Evolutionary conservation across 2,329 filamentous ascomycete species (phyloP).

Genomic region (Claviceps pusilla): DNA sequence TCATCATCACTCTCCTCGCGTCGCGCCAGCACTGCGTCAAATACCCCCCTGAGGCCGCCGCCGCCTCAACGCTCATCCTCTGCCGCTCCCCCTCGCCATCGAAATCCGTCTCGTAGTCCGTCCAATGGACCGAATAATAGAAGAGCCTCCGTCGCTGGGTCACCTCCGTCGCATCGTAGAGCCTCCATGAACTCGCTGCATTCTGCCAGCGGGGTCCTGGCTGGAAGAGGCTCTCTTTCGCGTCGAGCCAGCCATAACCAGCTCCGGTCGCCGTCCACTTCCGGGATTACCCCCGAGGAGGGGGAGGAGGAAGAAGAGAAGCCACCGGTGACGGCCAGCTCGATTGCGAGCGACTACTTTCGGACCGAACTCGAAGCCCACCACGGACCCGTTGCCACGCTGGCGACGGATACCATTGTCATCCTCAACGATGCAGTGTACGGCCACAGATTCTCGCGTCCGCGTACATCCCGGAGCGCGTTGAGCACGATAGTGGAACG

Average conservation of each 20-base stretch:
- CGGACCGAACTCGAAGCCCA: constrained; percentile 52
- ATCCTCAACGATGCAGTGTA: constrained; percentile 90
- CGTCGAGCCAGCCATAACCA: constrained; percentile 34
- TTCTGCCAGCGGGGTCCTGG: constrained; percentile 28
- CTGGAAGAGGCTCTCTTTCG: constrained; percentile 24
- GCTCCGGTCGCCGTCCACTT: constrained; percentile 22
- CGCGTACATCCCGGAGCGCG: constrained; percentile 55
- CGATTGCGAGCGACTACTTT: constrained; percentile 55
- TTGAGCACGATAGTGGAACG: constrained; percentile 80
- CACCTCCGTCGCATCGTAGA: constrained; percentile 38
- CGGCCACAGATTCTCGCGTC: constrained; percentile 78
- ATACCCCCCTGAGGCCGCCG: constrained; percentile 21
- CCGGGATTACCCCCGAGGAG: constrained; percentile 12
- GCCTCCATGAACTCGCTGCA: constrained; percentile 43
- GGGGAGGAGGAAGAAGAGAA: constrained; percentile 17
- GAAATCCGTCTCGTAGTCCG: constrained; percentile 26
- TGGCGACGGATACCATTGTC: constrained; percentile 53
- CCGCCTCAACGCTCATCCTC: constrained; percentile 21
- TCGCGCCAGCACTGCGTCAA: constrained; percentile 11
- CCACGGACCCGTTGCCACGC: constrained; percentile 28
- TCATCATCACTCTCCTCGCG: background rate
- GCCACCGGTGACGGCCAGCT: constrained; percentile 30
- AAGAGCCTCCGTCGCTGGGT: constrained; percentile 31
- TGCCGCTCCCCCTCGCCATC: constrained; percentile 23
- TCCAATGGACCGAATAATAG: constrained; percentile 28